These are phyloP conservation scores for Lablab purpureus DNA, from an alignment of 306 rosid genomes.

Conservation along the genomic window DNA sequence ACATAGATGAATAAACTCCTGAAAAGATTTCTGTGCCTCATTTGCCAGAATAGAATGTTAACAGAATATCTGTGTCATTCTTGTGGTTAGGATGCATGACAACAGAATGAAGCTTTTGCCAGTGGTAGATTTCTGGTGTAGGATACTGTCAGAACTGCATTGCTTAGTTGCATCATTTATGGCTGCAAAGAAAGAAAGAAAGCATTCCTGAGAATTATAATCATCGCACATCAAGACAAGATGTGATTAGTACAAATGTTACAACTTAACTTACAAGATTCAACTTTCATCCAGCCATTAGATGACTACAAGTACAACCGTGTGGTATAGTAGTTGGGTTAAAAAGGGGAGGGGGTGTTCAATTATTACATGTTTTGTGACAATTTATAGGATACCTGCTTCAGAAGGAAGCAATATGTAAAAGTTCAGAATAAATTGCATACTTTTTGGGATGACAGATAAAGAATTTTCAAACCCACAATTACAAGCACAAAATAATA, in stretches of 20 bases:
- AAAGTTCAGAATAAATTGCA: constrained; percentile 15
- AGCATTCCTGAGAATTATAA: constrained; percentile 31
- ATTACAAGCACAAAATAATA: neutral
- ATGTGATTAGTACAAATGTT: neutral
- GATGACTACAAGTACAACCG: constrained; percentile 13
- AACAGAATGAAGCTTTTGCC: constrained; percentile 32
- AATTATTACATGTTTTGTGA: constrained; percentile 9
- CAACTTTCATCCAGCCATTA: constrained; percentile 20
- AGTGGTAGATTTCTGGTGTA: constrained; percentile 25
- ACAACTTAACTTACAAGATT: constrained; percentile 15
- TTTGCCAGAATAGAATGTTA: constrained; percentile 37
- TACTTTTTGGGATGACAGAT: neutral
- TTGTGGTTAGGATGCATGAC: constrained; percentile 39
- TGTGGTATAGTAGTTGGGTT: neutral
- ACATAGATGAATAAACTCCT: constrained; percentile 43
- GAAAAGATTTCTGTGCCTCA: constrained; percentile 41
- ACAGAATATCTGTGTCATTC: constrained; percentile 19
- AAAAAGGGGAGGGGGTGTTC: neutral
- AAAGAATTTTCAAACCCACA: constrained; percentile 21
- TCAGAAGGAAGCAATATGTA: constrained; percentile 31
- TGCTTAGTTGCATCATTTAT: constrained; percentile 38
- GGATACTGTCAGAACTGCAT: constrained; percentile 33
- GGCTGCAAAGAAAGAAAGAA: constrained; percentile 43
- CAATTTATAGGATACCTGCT: constrained; percentile 1
- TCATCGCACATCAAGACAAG: neutral